A percentile compares a stretch with the other conserved stretches of the same genome.
These are phyloP conservation scores for Austroboletus olivaceoglutinosus DNA, from an alignment of 1,284 basidiomycete genomes.

Conservation along the genomic window DNA sequence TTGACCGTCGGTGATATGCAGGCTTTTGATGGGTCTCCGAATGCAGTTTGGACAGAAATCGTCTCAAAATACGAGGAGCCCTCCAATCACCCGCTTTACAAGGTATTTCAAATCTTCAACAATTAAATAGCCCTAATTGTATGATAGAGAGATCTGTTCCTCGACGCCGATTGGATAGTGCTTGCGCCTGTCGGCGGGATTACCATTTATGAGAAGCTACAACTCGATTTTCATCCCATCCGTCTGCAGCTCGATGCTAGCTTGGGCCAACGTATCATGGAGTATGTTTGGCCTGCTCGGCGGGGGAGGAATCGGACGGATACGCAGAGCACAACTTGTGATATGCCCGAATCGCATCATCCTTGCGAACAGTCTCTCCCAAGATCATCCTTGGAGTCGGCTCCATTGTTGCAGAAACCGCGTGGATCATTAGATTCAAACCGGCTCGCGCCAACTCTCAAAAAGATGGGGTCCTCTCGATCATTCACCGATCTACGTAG, in stretches of 20 bases:
- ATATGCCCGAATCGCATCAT: conserved; percentile 12
- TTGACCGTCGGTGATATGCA: conserved; percentile 76
- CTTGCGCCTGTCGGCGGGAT: conserved; percentile 94
- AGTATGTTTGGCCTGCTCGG: conserved; percentile 82
- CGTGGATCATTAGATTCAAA: conserved; percentile 32
- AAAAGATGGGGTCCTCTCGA: conserved; percentile 56
- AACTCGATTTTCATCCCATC: conserved; percentile 83
- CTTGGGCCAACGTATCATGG: conserved; percentile 82
- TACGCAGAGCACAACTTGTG: not conserved
- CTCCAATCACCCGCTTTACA: conserved; percentile 61
- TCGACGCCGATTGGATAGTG: conserved; percentile 75
- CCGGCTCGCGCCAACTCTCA: conserved; percentile 37
- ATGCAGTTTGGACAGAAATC: conserved; percentile 89
- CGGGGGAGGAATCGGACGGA: conserved; percentile 40
- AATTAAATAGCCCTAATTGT: conserved; percentile 6
- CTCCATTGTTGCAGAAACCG: conserved; percentile 35
- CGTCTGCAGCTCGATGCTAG: conserved; percentile 84
- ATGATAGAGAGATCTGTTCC: conserved; percentile 59
- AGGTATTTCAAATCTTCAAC: conserved; percentile 43
- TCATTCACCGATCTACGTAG: conserved; percentile 69
- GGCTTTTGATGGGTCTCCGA: conserved; percentile 85
- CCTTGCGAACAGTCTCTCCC: conserved; percentile 15
- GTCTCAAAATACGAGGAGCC: conserved; percentile 74
- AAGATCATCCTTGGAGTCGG: conserved; percentile 47
- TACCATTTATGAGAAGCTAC: conserved; percentile 83